Evolutionary conservation across 75 land plant species (phyloP).

Genomic region (Cryptomeria japonica): DNA sequence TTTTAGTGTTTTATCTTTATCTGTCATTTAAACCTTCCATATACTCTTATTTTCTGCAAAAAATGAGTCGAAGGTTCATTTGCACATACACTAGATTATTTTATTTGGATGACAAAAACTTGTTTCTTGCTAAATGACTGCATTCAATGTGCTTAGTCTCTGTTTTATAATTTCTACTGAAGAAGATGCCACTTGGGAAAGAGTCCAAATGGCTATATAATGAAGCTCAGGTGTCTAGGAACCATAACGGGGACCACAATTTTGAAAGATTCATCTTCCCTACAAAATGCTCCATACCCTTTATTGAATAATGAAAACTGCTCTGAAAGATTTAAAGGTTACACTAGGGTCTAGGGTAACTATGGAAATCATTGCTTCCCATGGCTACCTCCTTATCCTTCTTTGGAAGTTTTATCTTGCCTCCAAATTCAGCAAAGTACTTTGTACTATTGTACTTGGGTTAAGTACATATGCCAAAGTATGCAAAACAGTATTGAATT

Average conservation of each 20-base stretch:
- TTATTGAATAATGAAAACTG: neutral
- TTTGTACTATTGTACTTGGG: no score
- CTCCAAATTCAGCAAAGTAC: no score
- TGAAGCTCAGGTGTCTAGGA: neutral
- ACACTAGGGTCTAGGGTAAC: neutral
- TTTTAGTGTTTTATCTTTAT: no score
- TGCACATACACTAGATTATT: neutral
- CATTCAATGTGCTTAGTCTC: neutral
- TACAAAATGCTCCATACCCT: neutral
- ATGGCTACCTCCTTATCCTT: neutral
- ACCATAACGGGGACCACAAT: neutral
- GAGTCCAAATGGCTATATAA: neutral
- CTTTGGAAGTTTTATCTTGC: neutral
- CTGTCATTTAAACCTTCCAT: neutral
- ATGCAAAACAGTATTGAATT: neutral
- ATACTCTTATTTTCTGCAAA: neutral
- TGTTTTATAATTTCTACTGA: neutral
- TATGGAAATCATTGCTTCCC: neutral
- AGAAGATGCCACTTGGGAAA: neutral
- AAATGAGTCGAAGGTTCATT: neutral
- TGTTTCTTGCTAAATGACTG: neutral
- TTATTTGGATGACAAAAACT: neutral
- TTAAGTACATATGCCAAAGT: neutral
- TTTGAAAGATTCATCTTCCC: neutral
- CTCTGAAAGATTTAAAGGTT: neutral